phyloP scores from a whole-genome alignment of 192 early-diverging fungal genomes.

The Rhizophagus prolifer region DNA sequence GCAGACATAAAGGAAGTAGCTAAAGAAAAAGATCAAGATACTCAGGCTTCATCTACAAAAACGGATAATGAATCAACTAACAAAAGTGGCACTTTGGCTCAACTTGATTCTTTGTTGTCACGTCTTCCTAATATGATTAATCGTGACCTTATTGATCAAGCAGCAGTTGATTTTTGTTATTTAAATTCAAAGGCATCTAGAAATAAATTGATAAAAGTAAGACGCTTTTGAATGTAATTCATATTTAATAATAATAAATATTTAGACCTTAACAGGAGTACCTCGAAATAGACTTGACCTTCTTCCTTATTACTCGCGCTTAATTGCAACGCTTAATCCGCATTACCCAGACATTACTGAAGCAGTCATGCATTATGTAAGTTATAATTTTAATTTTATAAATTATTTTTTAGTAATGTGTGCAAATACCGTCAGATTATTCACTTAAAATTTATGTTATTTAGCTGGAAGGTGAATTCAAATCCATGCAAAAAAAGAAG shows the following conservation, averaged over 20 bases:
- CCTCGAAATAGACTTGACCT: slow-evolving; percentile 80
- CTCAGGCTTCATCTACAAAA: slow-evolving; percentile 26
- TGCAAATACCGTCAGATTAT: background rate
- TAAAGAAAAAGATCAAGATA: slow-evolving; percentile 6
- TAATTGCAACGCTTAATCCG: slow-evolving; percentile 83
- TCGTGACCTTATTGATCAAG: slow-evolving; percentile 82
- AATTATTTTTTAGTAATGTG: background rate
- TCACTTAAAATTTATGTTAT: slow-evolving; percentile 22
- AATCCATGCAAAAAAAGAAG: slow-evolving; percentile 71
- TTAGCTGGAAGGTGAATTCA: slow-evolving; percentile 71
- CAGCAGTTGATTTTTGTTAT: slow-evolving; percentile 92
- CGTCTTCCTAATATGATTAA: slow-evolving; percentile 76
- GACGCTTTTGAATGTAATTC: background rate
- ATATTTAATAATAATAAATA: background rate
- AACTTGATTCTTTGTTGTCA: slow-evolving; percentile 69
- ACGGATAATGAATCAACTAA: slow-evolving; percentile 14
- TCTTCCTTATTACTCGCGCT: slow-evolving; percentile 86
- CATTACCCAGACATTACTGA: slow-evolving; percentile 88
- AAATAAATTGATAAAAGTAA: slow-evolving; percentile 69
- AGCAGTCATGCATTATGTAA: slow-evolving; percentile 63
- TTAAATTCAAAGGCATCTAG: slow-evolving; percentile 80
- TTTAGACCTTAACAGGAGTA: slow-evolving; percentile 66
- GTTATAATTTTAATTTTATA: slow-evolving; percentile 11
- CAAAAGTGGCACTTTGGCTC: slow-evolving; percentile 39
- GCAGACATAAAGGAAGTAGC: slow-evolving; percentile 11